A percentile compares a stretch with the other conserved stretches of the same genome.
These are phyloP conservation scores for Cucurbita argyrosperma DNA, from an alignment of 306 rosid genomes.

Conservation along the genomic window DNA sequence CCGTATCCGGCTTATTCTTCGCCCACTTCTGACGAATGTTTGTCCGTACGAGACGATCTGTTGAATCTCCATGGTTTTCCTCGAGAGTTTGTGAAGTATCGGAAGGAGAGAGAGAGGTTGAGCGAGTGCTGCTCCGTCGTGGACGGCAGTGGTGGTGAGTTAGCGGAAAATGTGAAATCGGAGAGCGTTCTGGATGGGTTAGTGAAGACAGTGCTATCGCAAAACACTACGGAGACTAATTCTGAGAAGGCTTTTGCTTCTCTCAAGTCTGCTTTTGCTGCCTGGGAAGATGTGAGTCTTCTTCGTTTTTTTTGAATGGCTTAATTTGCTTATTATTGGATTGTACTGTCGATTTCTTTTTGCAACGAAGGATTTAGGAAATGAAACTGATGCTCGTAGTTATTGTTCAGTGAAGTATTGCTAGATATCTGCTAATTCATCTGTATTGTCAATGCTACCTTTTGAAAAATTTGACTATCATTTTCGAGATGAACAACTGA, in stretches of 20 bases:
- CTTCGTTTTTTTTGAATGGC: not conserved
- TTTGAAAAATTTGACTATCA: not conserved
- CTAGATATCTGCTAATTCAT: not conserved
- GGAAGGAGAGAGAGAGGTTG: conserved; percentile 14
- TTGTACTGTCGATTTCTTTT: no score
- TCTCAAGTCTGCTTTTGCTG: conserved; percentile 65
- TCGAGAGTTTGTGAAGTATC: conserved; percentile 56
- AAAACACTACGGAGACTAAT: conserved; percentile 70
- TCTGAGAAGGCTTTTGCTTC: conserved; percentile 53
- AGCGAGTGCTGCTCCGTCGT: not conserved
- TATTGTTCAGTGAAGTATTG: not conserved
- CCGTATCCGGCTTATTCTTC: conserved; percentile 44
- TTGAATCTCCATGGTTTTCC: conserved; percentile 63
- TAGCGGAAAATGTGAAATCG: not conserved
- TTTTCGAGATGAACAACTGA: not conserved
- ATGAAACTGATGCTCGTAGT: not conserved
- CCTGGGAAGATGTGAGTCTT: conserved; percentile 35
- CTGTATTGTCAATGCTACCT: not conserved
- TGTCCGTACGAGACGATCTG: conserved; percentile 49
- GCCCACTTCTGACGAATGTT: conserved; percentile 49
- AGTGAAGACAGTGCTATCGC: conserved; percentile 68
- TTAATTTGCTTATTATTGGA: not conserved
- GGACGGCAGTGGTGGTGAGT: not conserved
- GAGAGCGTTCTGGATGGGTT: conserved; percentile 70
- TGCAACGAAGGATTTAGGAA: not conserved